Conservation (phyloP, 345 rosid genomes). For the Lumnitzera racemosa region DNA sequence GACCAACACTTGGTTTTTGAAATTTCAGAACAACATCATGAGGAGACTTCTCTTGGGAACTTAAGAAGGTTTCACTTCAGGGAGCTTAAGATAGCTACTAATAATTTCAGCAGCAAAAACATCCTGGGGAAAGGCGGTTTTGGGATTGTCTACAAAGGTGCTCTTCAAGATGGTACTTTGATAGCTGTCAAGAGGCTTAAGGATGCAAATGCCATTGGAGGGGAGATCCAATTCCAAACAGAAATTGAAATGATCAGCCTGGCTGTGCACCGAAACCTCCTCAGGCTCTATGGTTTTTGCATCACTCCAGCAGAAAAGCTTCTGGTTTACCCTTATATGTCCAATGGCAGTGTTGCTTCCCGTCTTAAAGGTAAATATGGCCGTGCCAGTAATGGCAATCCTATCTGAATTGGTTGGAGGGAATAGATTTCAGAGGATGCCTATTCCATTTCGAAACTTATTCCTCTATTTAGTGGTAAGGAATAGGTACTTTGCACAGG, state of each 20-base stretch:
- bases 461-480: too few species aligned
- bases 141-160: slow-evolving; percentile 88
- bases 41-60: slow-evolving; percentile 85
- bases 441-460: too few species aligned
- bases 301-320: slow-evolving; percentile 81
- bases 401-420: too few species aligned
- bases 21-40: slow-evolving; percentile 45
- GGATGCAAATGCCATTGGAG: slow-evolving; percentile 37
- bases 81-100: slow-evolving; percentile 76
- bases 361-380: slow-evolving; percentile 72
- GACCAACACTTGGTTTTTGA: neutral
- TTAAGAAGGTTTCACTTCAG: slow-evolving; percentile 81
- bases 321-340: slow-evolving; percentile 92
- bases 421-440: too few species aligned
- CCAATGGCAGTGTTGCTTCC: slow-evolving; percentile 93
- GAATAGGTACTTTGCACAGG: too few species aligned
- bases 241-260: slow-evolving; percentile 98
- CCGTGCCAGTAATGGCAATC: neutral
- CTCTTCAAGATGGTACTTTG: slow-evolving; percentile 66
- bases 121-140: slow-evolving; percentile 94
- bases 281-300: slow-evolving; percentile 80
- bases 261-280: slow-evolving; percentile 92
- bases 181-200: slow-evolving; percentile 94
- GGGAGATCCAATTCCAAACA: slow-evolving; percentile 20
- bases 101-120: slow-evolving; percentile 81